Base-by-base conservation (phyloP, 768 basidiomycete species). In the Goffeauzyma gilvescens region DNA sequence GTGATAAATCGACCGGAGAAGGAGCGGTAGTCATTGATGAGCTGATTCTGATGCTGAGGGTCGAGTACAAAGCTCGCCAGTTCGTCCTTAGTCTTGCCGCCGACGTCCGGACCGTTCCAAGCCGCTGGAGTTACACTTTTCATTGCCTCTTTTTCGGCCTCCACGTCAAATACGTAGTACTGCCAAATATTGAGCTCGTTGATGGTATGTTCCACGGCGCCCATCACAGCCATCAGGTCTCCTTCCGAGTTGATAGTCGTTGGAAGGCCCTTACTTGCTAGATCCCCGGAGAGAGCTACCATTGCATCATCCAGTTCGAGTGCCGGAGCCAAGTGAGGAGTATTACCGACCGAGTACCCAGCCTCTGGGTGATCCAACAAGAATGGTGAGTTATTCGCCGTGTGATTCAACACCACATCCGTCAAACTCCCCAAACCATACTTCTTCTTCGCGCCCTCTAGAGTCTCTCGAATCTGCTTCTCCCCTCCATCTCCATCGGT, bases 391-490 rank as follows among this genome's bases (percentile, higher is more conserved):
- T 96, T 85, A 58, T 84, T 81, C 6, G 93, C 85, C 12, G 93
- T 96, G 57, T 98, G 93, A 60, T 98, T 98, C 43, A 95, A 72
- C 4, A 98, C 93, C 39, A 98, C 81, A 59, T 98, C 93, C 1
- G 84, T 96, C 55, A 96, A 60, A 53, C 78, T 81, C 45, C 93
- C 69, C 32, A 98, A 66, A 2, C 90, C 90, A 48, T 78, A 89
- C 60, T 89, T 76, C 28, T 89, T 77, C 56, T 72, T 74, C 6
- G 86, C 84, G 12, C 74, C 56, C 50, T 68, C 71, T 22, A 93
- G 66, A 17, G 75, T 67, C n/a, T 75, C 67, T 48, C 76, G 71
- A 18, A 90, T 67, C 53, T 72, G 67, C 20, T 67, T 64, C 43
- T 69, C 62, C 13, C 79, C 79, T 1, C 69, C 72, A 35, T 75